A percentile compares a stretch with the other conserved stretches of the same genome.
Conservation (phyloP, 2,329 filamentous ascomycete genomes). For the Colletotrichum australisinense region DNA sequence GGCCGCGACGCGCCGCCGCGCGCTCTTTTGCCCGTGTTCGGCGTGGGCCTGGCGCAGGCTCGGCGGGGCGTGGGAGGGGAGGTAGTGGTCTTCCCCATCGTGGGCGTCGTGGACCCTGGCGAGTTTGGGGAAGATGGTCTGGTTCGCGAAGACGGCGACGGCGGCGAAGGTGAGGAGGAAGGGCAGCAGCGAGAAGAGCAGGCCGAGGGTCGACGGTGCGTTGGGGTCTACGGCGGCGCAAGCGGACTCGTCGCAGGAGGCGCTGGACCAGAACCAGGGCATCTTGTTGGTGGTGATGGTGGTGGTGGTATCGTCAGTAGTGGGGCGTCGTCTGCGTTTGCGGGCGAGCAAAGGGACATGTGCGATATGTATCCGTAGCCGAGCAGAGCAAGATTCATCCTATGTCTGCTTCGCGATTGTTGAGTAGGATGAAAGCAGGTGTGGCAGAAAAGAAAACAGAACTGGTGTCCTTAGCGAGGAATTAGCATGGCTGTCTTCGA, state of each 20-base stretch:
- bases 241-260: constrained; percentile 67
- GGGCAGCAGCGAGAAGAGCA: constrained; percentile 72
- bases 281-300: constrained; percentile 12
- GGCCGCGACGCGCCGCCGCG: constrained; percentile 64
- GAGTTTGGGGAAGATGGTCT: constrained; percentile 79
- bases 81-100: constrained; percentile 71
- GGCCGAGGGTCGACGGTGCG: constrained; percentile 52
- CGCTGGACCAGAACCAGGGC: constrained; percentile 39
- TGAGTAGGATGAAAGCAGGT: too few species aligned
- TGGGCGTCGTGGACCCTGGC: constrained; percentile 62
- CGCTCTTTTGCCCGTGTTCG: constrained; percentile 65
- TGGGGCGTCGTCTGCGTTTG: constrained; percentile 3
- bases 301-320: neutral
- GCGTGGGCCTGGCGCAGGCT: constrained; percentile 69
- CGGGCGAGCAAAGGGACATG: constrained; percentile 23
- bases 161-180: constrained; percentile 77
- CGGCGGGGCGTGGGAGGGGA: constrained; percentile 71
- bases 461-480: constrained; percentile 11
- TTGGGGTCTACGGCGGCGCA: constrained; percentile 60
- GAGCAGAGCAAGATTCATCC: constrained; percentile 12
- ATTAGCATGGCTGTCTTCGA: constrained; percentile 15
- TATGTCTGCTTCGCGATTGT: neutral
- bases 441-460: neutral
- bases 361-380: constrained; percentile 5
- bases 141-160: constrained; percentile 71